These are phyloP conservation scores for Cardamine resedifolia DNA, from an alignment of 345 rosid species.

Conservation along the genomic window DNA sequence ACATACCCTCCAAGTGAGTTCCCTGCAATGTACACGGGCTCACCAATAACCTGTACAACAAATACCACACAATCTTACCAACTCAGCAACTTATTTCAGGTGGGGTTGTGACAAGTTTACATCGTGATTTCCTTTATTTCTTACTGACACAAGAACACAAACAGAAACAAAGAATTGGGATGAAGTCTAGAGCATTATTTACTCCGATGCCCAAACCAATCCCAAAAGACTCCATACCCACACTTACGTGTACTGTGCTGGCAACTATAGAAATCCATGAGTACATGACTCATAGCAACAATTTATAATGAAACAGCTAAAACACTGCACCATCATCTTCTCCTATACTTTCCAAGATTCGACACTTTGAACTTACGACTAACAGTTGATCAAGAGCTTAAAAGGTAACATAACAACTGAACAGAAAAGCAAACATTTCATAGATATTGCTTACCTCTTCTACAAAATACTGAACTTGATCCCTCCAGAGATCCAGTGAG, in stretches of 20 bases:
- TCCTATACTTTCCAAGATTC: neutral
- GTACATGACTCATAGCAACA: neutral
- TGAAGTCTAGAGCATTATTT: neutral
- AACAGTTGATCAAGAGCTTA: neutral
- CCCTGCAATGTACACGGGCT: slow-evolving; percentile 87
- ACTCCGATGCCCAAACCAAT: neutral
- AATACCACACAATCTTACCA: slow-evolving; percentile 6
- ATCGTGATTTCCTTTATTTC: neutral
- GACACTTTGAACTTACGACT: neutral
- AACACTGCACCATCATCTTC: neutral
- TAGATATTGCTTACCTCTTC: slow-evolving; percentile 57
- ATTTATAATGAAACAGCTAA: neutral
- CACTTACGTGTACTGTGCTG: neutral
- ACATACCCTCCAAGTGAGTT: slow-evolving; percentile 95
- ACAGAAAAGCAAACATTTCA: neutral
- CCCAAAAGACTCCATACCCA: slow-evolving; percentile 8
- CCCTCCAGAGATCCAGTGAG: slow-evolving; percentile 85
- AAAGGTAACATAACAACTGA: neutral
- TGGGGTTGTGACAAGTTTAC: neutral
- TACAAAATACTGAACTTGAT: slow-evolving; percentile 74
- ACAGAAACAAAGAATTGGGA: neutral
- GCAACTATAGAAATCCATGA: neutral
- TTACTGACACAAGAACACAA: neutral
- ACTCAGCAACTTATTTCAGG: slow-evolving; percentile 6
- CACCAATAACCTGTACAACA: slow-evolving; percentile 69